Evolutionary conservation across 768 basidiomycete species (phyloP), one percentile per base, ranked within the genome.

Genomic region (Mycena sanguinolenta): DNA sequence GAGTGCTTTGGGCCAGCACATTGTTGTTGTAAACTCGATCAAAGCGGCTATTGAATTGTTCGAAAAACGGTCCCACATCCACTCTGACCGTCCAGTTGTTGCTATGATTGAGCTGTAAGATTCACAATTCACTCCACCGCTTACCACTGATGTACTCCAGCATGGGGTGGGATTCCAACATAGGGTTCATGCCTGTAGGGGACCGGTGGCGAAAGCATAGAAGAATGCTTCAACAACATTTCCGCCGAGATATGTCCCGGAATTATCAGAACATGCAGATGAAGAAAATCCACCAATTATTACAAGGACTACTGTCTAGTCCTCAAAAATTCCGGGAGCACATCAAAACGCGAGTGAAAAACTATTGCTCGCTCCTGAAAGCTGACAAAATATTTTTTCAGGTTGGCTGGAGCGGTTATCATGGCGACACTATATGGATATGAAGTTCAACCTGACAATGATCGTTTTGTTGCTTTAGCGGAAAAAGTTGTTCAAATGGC

Each of bases 81-180:
- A 75, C 62, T 78, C 77, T 1, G 73, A 75, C 50, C 70, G 77
- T n/a, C 73, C 66, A 19, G 39, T 46, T 30, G 46, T 68, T n/a
- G 60, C 68, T 9, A 71, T 75, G 54, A 27, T 71, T 25, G 49
- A 69, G 10, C 71, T 75, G 75, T 77, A 38, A 58, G 21, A 21
- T 58, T 69, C 14, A 13, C n/a, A 23, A 28, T 42, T 44, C 25
- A 44, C 38, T 8, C 25, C 17, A 4, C 36, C 46, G 32, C 23
- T 38, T 36, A 23, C 39, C 30, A 66, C 69, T 61, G 4, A 58
- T 23, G 4, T 36, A 3, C 21, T 36, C 78, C 79, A 75, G 81
- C 79, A 9, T 83, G 77, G 80, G 72, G 78, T 27, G 57, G 80
- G 72, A 79, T n/a, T 80, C 78, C 61, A 77, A 76, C 63, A 34